Base-by-base conservation (phyloP, 441 rosid species). In the Erysimum pusillum region DNA sequence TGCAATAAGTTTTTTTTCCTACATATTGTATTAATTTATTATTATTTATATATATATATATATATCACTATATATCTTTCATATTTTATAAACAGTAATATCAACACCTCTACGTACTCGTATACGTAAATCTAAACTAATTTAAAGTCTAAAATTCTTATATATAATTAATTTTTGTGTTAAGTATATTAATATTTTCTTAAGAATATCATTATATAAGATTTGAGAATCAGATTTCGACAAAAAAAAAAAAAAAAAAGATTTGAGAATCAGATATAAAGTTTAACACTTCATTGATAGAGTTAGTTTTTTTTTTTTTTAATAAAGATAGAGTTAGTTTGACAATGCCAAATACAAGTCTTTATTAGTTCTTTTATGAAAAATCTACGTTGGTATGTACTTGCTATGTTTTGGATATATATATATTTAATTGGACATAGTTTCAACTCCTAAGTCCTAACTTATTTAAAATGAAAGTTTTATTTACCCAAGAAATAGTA, bases 371-470 rank as follows among this genome's bases (percentile, higher is more conserved):
- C 6, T 12, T 28, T 20, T 11, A 64, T 35, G 44, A 22, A 49
- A 38, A 59, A 13, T 0, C 11, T 58, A 41, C 13, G 22, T 66
- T 62, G 1, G 51, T 58, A 39, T 59, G 69, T 38, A 51, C 25
- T 41, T 57, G 45, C 53, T 71, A 51, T 59, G 74, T 41, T 72
- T 34, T 62, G 4, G 6, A 67, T 63, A 49, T 67, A 67, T 18
- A n/a, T 51, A 34, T 22, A 14, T 42, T 42, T 17, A 54, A 45
- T 5, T 28, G 56, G 34, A 59, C 59, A 66, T 51, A 73, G 64
- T 66, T 78, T 78, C 77, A 73, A 78, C 81, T 78, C 77, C 81
- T 72, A 72, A 11, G n/a, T n/a, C n/a, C n/a, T n/a, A n/a, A n/a
- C 65, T 73, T 28, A 67, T 60, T 63, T 54, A 54, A 78, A 62